phyloP scores from a whole-genome alignment of 495 filamentous ascomycete species.

The Tuber calosporum region DNA sequence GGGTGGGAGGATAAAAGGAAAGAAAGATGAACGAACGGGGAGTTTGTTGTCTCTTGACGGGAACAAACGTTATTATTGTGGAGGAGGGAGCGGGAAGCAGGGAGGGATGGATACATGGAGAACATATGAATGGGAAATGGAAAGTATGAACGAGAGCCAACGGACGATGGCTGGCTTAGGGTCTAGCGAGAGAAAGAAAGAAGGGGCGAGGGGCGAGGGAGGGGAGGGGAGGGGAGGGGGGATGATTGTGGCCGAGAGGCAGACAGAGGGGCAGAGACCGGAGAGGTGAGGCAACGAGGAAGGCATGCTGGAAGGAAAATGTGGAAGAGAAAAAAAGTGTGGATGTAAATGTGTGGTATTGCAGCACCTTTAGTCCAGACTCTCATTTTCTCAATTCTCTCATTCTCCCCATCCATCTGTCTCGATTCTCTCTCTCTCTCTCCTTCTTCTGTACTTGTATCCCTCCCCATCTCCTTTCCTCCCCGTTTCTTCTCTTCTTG shows the following conservation, averaged over 20 bases:
- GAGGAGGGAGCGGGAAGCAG: conserved; percentile 39
- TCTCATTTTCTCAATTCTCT: conserved; percentile 23
- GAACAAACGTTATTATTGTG: conserved; percentile 37
- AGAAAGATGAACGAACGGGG: conserved; percentile 29
- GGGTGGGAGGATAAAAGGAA: conserved; percentile 19
- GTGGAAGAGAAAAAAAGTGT: background rate
- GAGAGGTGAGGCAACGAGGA: conserved; percentile 5
- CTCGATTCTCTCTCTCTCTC: conserved; percentile 10
- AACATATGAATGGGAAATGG: conserved; percentile 29
- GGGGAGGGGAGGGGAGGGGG: too few species aligned
- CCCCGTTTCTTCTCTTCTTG: conserved; percentile 6
- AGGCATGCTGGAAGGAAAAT: conserved; percentile 7
- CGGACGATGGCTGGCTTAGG: conserved; percentile 14
- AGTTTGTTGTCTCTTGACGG: conserved; percentile 39
- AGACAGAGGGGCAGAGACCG: conserved; percentile 13
- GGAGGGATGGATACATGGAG: conserved; percentile 27
- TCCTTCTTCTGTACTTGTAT: background rate
- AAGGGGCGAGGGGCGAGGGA: conserved; percentile 13
- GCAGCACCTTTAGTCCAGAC: conserved; percentile 27
- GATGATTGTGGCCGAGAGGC: conserved; percentile 27
- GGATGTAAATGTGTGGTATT: conserved; percentile 5
- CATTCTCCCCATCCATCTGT: conserved; percentile 17
- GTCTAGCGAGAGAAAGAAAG: conserved; percentile 7
- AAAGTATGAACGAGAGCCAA: conserved; percentile 13
- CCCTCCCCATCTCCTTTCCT: background rate